phyloP scores from a whole-genome alignment of 768 basidiomycete species.

The Lenzites betulinus region DNA sequence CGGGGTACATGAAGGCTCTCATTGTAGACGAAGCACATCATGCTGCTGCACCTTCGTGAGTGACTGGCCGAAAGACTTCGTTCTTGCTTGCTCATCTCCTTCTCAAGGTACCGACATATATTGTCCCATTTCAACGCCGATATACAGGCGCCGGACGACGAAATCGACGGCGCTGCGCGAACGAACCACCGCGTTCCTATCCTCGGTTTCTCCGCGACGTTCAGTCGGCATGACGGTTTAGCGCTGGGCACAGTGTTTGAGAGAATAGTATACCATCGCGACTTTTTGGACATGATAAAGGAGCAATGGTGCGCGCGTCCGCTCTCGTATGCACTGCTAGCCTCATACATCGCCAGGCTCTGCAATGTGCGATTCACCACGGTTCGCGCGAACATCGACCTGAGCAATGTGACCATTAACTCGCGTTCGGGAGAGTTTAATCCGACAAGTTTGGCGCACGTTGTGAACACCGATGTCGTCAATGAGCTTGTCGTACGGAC shows the following conservation, averaged over 20 bases:
- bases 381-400: conserved; percentile 72
- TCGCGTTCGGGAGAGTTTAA: conserved; percentile 79
- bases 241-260: conserved; percentile 89
- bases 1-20: conserved; percentile 65
- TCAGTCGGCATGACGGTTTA: conserved; percentile 87
- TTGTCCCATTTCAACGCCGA: conserved; percentile 78
- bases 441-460: conserved; percentile 71
- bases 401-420: conserved; percentile 68
- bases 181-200: conserved; percentile 65
- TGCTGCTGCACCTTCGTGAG: conserved; percentile 85
- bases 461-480: conserved; percentile 78
- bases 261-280: conserved; percentile 88
- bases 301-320: conserved; percentile 69
- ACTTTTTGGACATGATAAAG: conserved; percentile 90
- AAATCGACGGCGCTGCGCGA: conserved; percentile 39
- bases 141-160: conserved; percentile 56
- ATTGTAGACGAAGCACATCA: conserved; percentile 96
- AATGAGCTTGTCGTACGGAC: conserved; percentile 78
- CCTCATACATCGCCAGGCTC: conserved; percentile 54
- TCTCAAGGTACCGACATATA: conserved; percentile 73
- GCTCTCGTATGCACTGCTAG: neutral
- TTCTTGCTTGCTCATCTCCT: neutral
- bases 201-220: conserved; percentile 94
- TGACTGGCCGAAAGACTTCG: neutral
- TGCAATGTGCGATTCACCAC: conserved; percentile 85